These are phyloP conservation scores for Mortierella sp. DNA, from an alignment of 371 early-diverging fungal species.

Conservation along the genomic window DNA sequence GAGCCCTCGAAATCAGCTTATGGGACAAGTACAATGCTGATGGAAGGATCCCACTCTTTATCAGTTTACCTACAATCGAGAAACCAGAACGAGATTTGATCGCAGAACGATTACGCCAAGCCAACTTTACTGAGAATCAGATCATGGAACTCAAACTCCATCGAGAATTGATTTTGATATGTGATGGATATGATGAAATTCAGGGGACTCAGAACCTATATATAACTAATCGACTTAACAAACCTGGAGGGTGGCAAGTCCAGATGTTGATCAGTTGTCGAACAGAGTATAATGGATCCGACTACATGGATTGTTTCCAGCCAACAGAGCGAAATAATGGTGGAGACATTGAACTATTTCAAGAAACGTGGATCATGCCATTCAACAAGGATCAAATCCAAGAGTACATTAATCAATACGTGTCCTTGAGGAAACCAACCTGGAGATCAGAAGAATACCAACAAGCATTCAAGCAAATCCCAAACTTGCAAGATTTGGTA, in stretches of 20 bases:
- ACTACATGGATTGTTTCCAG: background rate
- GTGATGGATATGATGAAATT: constrained; percentile 17
- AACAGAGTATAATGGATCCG: background rate
- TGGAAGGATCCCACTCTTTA: constrained; percentile 2
- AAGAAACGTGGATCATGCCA: too few species aligned
- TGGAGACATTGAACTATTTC: too few species aligned
- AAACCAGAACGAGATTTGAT: background rate
- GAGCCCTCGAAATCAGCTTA: background rate
- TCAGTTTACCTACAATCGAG: constrained; percentile 1
- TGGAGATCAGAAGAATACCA: too few species aligned
- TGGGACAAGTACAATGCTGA: background rate
- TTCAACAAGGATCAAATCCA: too few species aligned
- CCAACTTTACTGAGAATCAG: background rate
- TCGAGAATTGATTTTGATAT: background rate
- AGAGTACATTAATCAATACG: too few species aligned
- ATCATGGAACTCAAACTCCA: background rate
- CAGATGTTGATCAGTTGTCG: constrained; percentile 12
- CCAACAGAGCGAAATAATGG: too few species aligned
- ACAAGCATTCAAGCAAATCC: constrained; percentile 1
- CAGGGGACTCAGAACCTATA: background rate
- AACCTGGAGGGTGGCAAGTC: background rate
- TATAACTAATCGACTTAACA: background rate
- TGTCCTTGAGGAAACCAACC: too few species aligned
- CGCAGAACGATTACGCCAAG: background rate
- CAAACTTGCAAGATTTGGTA: too few species aligned